phyloP scores from a whole-genome alignment of 805 yeast genomes.

The Candida methanosorbosa region DNA sequence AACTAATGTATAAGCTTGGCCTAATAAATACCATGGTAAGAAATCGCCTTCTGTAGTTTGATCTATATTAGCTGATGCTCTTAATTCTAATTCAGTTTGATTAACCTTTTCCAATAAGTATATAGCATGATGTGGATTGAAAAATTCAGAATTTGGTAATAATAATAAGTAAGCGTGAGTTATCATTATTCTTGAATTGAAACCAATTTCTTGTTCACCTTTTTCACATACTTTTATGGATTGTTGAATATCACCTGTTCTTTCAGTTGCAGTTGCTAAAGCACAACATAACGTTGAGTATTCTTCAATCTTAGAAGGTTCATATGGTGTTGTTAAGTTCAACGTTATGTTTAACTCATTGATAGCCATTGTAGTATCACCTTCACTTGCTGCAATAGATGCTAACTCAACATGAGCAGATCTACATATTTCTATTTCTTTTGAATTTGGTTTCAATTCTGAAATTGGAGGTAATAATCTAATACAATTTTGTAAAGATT shows the following conservation, averaged over 20 bases:
- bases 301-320: constrained; percentile 34
- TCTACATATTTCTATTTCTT: constrained; percentile 34
- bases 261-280: constrained; percentile 40
- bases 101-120: constrained; percentile 25
- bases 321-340: constrained; percentile 40
- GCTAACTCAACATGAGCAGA: constrained; percentile 49
- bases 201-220: constrained; percentile 37
- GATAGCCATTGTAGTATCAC: constrained; percentile 39
- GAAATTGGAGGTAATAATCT: constrained; percentile 33
- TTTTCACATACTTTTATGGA: constrained; percentile 43
- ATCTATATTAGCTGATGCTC: constrained; percentile 7
- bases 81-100: constrained; percentile 4
- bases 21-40: constrained; percentile 49
- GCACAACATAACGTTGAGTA: constrained; percentile 46
- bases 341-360: constrained; percentile 42
- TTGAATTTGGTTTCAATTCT: constrained; percentile 15
- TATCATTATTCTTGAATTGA: constrained; percentile 33
- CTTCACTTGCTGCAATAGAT: constrained; percentile 42
- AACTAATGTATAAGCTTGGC: constrained; percentile 39
- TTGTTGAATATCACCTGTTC: constrained; percentile 39
- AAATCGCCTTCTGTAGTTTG: constrained; percentile 34
- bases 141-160: constrained; percentile 20
- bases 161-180: constrained; percentile 43
- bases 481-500: constrained; percentile 36
- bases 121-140: constrained; percentile 29